A percentile compares a stretch with the other conserved stretches of the same genome.
Evolutionary conservation across 2,329 filamentous ascomycete species (phyloP).

Genomic region (Fusarium burgessii): DNA sequence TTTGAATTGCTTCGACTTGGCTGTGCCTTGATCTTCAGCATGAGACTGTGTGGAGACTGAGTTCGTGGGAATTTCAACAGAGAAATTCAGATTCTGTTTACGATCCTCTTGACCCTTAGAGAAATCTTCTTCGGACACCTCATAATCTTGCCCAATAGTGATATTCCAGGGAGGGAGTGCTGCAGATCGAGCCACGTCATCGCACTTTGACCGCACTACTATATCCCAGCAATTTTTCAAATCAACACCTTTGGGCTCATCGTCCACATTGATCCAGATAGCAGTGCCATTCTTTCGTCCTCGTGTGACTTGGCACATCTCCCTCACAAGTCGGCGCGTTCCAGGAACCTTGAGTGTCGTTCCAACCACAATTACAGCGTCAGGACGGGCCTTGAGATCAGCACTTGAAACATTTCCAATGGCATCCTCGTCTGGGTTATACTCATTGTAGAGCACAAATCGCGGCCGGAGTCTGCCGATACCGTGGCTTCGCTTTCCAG

Average conservation of each 20-base stretch:
- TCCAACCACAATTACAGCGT: conserved; percentile 93
- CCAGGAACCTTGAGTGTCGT: conserved; percentile 97
- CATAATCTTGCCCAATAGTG: conserved; percentile 64
- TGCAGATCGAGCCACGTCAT: conserved; percentile 83
- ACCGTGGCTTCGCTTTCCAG: conserved; percentile 91
- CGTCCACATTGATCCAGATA: conserved; percentile 93
- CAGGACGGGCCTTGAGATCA: conserved; percentile 86
- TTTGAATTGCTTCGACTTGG: conserved; percentile 56
- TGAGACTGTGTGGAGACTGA: conserved; percentile 26
- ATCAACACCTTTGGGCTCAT: conserved; percentile 83
- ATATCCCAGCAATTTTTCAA: conserved; percentile 95
- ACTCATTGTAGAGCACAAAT: conserved; percentile 97
- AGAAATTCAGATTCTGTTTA: conserved; percentile 41
- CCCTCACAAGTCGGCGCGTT: conserved; percentile 87
- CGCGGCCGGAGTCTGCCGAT: conserved; percentile 90
- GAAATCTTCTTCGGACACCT: conserved; percentile 60
- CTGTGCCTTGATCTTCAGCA: conserved; percentile 43
- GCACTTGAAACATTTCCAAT: conserved; percentile 91
- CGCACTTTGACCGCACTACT: conserved; percentile 86
- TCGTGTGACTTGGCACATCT: conserved; percentile 89
- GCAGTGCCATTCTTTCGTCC: conserved; percentile 85
- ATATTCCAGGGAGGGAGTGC: conserved; percentile 70
- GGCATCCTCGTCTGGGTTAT: conserved; percentile 95
- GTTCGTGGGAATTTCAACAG: conserved; percentile 47
- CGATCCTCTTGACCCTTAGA: conserved; percentile 55